Percentiles rank a stretch among this genome's conserved stretches.
These are phyloP conservation scores for Blepharisma undulans DNA, from an alignment of 169 alveolate species.

Conservation along the genomic window DNA sequence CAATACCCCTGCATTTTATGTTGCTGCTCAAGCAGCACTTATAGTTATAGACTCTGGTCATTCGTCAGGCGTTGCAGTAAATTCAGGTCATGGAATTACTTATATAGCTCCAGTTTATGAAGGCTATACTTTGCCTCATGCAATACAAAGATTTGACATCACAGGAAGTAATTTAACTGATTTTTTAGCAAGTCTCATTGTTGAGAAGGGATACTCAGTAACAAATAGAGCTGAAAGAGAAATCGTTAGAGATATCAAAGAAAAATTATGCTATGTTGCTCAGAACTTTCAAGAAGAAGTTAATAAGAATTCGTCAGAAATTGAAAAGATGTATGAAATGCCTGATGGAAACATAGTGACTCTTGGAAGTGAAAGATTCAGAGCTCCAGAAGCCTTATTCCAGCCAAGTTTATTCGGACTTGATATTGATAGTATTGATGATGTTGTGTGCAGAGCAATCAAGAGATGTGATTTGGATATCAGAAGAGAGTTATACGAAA, in stretches of 20 bases:
- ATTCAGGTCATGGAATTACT: conserved; percentile 94
- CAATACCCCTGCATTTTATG: conserved; percentile 89
- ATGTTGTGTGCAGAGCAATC: conserved; percentile 74
- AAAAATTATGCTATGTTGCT: conserved; percentile 76
- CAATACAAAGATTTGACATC: conserved; percentile 85
- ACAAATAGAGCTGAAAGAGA: conserved; percentile 90
- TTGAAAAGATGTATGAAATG: conserved; percentile 62
- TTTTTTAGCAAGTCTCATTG: conserved; percentile 72
- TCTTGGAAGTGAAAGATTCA: conserved; percentile 76
- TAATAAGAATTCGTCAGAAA: conserved; percentile 79
- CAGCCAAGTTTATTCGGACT: conserved; percentile 78
- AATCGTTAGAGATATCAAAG: conserved; percentile 80
- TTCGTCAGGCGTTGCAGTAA: conserved; percentile 92
- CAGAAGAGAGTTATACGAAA: conserved; percentile 74
- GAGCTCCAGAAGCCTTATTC: conserved; percentile 88
- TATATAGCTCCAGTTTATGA: conserved; percentile 91
- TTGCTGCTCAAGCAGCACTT: conserved; percentile 88
- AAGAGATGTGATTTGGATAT: conserved; percentile 83
- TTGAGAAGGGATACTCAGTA: conserved; percentile 81
- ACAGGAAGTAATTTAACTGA: conserved; percentile 92
- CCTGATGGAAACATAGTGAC: conserved; percentile 86
- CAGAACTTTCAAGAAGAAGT: conserved; percentile 44
- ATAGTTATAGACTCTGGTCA: conserved; percentile 90
- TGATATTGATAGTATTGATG: conserved; percentile 79
- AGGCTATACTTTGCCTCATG: conserved; percentile 89